These are phyloP conservation scores for Botrytis fragariae DNA, from an alignment of 2,329 filamentous ascomycete genomes.

Conservation along the genomic window DNA sequence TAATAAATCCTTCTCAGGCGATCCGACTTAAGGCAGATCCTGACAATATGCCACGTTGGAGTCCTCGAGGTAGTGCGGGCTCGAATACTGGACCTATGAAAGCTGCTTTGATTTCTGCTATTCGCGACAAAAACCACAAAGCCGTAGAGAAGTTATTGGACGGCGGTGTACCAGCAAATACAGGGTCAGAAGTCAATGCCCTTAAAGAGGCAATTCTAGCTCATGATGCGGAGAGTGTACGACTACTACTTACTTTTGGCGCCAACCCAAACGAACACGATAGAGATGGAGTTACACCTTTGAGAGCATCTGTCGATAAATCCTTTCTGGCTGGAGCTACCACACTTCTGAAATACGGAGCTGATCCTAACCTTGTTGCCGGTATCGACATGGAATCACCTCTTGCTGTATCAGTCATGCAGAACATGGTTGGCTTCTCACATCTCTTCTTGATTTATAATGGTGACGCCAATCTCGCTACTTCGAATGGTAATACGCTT, in stretches of 20 bases:
- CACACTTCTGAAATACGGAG: conserved; percentile 62
- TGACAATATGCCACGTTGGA: conserved; percentile 51
- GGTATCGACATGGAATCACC: conserved; percentile 55
- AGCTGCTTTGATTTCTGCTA: conserved; percentile 51
- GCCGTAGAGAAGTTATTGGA: conserved; percentile 57
- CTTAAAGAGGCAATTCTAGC: conserved; percentile 53
- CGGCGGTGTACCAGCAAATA: conserved; percentile 53
- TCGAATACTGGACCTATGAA: conserved; percentile 46
- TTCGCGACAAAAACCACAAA: conserved; percentile 56
- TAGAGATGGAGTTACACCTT: conserved; percentile 49
- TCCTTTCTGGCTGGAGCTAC: conserved; percentile 56
- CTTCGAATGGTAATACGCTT: conserved; percentile 57
- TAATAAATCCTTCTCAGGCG: conserved; percentile 45
- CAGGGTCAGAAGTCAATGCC: conserved; percentile 46
- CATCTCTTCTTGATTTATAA: conserved; percentile 62
- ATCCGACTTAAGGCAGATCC: conserved; percentile 52
- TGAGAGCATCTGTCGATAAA: conserved; percentile 51
- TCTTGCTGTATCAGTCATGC: conserved; percentile 49
- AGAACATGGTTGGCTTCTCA: conserved; percentile 54
- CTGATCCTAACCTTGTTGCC: conserved; percentile 53
- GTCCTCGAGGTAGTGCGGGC: conserved; percentile 46
- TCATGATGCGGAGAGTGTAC: conserved; percentile 53
- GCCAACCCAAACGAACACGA: conserved; percentile 55
- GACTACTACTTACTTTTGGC: conserved; percentile 55
- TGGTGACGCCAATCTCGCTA: conserved; percentile 54